These are phyloP conservation scores for Rhynchosporium agropyri DNA, from an alignment of 2,329 filamentous ascomycete species.

Conservation along the genomic window DNA sequence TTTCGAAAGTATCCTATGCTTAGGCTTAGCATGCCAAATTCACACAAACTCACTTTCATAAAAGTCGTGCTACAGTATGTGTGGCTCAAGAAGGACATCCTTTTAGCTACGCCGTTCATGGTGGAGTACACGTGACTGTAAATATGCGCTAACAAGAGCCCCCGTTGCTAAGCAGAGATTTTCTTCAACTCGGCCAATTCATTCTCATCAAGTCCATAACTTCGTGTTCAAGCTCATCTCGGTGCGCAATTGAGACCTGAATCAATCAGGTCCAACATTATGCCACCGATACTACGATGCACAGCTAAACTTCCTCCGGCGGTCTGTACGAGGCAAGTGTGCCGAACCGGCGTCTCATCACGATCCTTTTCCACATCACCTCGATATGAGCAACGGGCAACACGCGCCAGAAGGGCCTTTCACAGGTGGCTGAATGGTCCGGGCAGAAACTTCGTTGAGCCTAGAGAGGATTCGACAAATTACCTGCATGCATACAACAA, in stretches of 20 bases:
- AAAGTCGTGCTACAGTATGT: too few species aligned
- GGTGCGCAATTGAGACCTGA: conserved; percentile 21
- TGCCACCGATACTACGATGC: conserved; percentile 39
- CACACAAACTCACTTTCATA: too few species aligned
- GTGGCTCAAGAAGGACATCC: background rate
- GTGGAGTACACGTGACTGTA: conserved; percentile 18
- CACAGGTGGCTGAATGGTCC: conserved; percentile 39
- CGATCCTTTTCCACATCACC: conserved; percentile 42
- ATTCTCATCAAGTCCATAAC: conserved; percentile 9
- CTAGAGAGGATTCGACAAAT: conserved; percentile 39
- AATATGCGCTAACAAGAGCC: conserved; percentile 14
- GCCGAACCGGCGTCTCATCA: conserved; percentile 29
- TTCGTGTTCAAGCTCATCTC: conserved; percentile 21
- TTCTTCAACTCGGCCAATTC: background rate
- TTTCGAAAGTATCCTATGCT: too few species aligned
- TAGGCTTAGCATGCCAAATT: too few species aligned
- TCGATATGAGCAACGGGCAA: conserved; percentile 34
- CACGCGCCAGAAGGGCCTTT: conserved; percentile 38
- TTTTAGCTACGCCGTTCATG: background rate
- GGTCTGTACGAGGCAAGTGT: conserved; percentile 35
- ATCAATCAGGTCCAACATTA: conserved; percentile 31
- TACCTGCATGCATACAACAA: conserved; percentile 41
- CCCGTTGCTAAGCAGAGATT: conserved; percentile 4
- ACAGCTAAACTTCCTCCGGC: conserved; percentile 29
- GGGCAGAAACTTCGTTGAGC: conserved; percentile 38